A percentile compares a stretch with the other conserved stretches of the same genome.
Evolutionary conservation across 2,329 filamentous ascomycete species (phyloP).

Genomic region (Xylariaceae sp.): DNA sequence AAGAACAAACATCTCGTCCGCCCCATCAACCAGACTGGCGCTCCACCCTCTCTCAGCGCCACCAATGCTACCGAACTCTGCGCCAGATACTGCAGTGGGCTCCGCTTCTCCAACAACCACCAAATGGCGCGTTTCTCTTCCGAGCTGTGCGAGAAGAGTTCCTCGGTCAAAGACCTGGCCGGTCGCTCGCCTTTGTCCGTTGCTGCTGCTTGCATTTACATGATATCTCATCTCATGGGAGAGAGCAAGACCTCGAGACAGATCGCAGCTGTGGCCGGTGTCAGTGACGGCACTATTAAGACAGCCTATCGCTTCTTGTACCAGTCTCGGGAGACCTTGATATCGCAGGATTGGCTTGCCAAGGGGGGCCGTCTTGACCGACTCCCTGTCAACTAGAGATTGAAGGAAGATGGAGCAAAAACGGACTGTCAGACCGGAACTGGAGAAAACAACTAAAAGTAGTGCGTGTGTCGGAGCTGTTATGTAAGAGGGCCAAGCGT

Average conservation of each 20-base stretch:
- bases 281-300: constrained; percentile 95
- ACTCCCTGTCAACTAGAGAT: constrained; percentile 55
- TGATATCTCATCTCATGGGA: constrained; percentile 83
- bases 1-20: constrained; percentile 55
- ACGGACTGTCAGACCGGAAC: not conserved
- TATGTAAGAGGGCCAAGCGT: not conserved
- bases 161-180: constrained; percentile 73
- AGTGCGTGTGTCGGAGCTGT: not conserved
- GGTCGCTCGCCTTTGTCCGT: constrained; percentile 92
- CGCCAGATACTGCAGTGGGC: constrained; percentile 81
- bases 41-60: constrained; percentile 56
- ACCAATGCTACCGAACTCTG: constrained; percentile 82
- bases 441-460: not conserved
- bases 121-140: constrained; percentile 76
- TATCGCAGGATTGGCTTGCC: constrained; percentile 69
- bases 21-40: constrained; percentile 53
- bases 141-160: constrained; percentile 72
- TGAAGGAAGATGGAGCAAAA: not conserved
- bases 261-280: constrained; percentile 77
- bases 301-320: constrained; percentile 91
- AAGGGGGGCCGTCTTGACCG: constrained; percentile 67
- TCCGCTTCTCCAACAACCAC: constrained; percentile 67
- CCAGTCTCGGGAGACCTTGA: constrained; percentile 65
- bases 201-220: constrained; percentile 93
- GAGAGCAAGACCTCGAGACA: constrained; percentile 77